phyloP scores from a whole-genome alignment of 2,329 filamentous ascomycete genomes.

The Mariannaea elegans region DNA sequence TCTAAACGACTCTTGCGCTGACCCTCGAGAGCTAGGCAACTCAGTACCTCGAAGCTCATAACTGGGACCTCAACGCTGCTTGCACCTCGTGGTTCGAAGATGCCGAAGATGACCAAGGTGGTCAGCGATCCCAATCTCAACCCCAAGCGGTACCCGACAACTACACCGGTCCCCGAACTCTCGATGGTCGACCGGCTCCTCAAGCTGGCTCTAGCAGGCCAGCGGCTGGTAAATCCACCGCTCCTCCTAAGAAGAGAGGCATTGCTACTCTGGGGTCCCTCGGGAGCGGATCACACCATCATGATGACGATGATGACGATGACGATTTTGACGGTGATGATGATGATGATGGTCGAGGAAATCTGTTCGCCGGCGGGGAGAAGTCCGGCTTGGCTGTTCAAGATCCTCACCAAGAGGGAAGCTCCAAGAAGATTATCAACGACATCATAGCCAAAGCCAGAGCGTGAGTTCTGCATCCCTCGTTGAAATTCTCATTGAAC shows the following conservation, averaged over 20 bases:
- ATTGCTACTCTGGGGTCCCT: slow-evolving; percentile 68
- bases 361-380: slow-evolving; percentile 85
- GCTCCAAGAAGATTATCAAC: slow-evolving; percentile 65
- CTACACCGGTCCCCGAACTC: slow-evolving; percentile 69
- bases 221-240: slow-evolving; percentile 47
- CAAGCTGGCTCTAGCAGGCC: slow-evolving; percentile 43
- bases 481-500: not conserved
- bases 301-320: slow-evolving; percentile 68
- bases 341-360: slow-evolving; percentile 67
- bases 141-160: slow-evolving; percentile 40
- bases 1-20: slow-evolving; percentile 5
- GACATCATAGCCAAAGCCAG: slow-evolving; percentile 72
- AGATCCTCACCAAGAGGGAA: slow-evolving; percentile 62
- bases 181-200: slow-evolving; percentile 69
- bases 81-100: slow-evolving; percentile 68
- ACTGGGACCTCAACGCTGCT: slow-evolving; percentile 73
- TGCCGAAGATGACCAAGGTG: slow-evolving; percentile 57
- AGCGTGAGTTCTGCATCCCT: slow-evolving; percentile 54
- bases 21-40: slow-evolving; percentile 62
- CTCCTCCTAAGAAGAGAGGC: slow-evolving; percentile 65
- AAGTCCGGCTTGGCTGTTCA: slow-evolving; percentile 79
- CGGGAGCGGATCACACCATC: slow-evolving; percentile 55
- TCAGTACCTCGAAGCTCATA: slow-evolving; percentile 70
- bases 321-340: slow-evolving; percentile 64
- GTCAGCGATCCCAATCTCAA: slow-evolving; percentile 44